Evolutionary conservation across 257 asterid species (phyloP).

Genomic region (Fraxinus americana): DNA sequence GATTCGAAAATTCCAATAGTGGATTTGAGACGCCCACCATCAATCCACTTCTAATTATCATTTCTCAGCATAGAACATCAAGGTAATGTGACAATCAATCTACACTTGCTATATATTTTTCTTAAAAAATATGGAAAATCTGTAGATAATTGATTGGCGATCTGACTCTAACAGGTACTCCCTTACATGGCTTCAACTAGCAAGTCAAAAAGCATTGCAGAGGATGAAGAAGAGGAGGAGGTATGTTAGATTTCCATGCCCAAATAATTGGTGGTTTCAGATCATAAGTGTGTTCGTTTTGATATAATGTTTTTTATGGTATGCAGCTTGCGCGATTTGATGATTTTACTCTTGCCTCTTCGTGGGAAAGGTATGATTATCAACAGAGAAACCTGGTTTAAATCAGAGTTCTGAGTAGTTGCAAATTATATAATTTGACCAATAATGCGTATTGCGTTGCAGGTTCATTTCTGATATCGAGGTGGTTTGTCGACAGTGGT

Average conservation of each 20-base stretch:
- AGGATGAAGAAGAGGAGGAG: slow-evolving; percentile 54
- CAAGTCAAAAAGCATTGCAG: slow-evolving; percentile 33
- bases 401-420: slow-evolving; percentile 7
- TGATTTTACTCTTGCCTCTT: slow-evolving; percentile 88
- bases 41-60: not conserved
- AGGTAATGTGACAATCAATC: not conserved
- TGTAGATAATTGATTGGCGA: not conserved
- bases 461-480: slow-evolving; percentile 94
- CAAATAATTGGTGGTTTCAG: not conserved
- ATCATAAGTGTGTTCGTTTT: not conserved
- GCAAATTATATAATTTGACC: slow-evolving; percentile 10
- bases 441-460: slow-evolving; percentile 10
- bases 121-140: not conserved
- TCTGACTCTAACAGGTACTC: not conserved
- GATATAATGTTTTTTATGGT: not conserved
- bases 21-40: not conserved
- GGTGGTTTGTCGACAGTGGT: slow-evolving; percentile 90
- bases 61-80: not conserved
- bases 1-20: not conserved
- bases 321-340: slow-evolving; percentile 85
- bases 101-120: not conserved
- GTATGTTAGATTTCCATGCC: slow-evolving; percentile 25
- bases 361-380: slow-evolving; percentile 80
- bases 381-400: slow-evolving; percentile 1
- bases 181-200: slow-evolving; percentile 51